Conservation (phyloP, 2,329 filamentous ascomycete species). For the Drechslerella coelobrocha region DNA sequence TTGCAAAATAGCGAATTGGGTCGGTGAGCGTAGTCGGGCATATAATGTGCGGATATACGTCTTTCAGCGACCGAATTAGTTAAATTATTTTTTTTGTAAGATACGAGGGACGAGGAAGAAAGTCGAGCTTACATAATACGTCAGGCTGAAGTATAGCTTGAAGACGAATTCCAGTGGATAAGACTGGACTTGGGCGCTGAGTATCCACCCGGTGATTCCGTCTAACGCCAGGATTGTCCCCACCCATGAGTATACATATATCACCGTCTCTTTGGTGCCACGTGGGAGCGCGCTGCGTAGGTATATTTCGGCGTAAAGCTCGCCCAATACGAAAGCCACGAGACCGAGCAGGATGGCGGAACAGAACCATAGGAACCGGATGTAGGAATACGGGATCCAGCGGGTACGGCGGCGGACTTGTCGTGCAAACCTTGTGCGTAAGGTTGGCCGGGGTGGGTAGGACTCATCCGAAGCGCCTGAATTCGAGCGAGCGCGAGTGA, state of each 20-base stretch:
- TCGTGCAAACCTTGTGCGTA: slow-evolving; percentile 23
- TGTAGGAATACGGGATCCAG: slow-evolving; percentile 60
- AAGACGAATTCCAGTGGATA: slow-evolving; percentile 76
- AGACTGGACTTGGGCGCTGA: slow-evolving; percentile 71
- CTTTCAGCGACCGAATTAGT: slow-evolving; percentile 57
- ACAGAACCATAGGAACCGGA: slow-evolving; percentile 74
- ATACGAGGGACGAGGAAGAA: background rate
- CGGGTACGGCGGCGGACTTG: slow-evolving; percentile 36
- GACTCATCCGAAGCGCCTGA: slow-evolving; percentile 32
- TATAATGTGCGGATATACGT: slow-evolving; percentile 74
- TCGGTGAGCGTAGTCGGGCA: slow-evolving; percentile 70
- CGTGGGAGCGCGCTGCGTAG: slow-evolving; percentile 71
- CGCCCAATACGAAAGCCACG: slow-evolving; percentile 71
- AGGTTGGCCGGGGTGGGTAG: slow-evolving; percentile 30
- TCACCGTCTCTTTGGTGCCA: slow-evolving; percentile 70
- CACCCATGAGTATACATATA: slow-evolving; percentile 75
- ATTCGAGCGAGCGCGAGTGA: slow-evolving; percentile 42
- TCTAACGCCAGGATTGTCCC: slow-evolving; percentile 71
- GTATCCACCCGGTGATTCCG: slow-evolving; percentile 70
- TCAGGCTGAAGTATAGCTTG: slow-evolving; percentile 74
- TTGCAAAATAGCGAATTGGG: slow-evolving; percentile 71
- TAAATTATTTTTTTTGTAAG: background rate
- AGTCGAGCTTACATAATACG: slow-evolving; percentile 62
- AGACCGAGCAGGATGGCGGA: slow-evolving; percentile 69
- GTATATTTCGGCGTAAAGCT: slow-evolving; percentile 74